These are phyloP conservation scores for Papiliotrema fonsecae DNA, from an alignment of 1,284 basidiomycete genomes.

Conservation along the genomic window DNA sequence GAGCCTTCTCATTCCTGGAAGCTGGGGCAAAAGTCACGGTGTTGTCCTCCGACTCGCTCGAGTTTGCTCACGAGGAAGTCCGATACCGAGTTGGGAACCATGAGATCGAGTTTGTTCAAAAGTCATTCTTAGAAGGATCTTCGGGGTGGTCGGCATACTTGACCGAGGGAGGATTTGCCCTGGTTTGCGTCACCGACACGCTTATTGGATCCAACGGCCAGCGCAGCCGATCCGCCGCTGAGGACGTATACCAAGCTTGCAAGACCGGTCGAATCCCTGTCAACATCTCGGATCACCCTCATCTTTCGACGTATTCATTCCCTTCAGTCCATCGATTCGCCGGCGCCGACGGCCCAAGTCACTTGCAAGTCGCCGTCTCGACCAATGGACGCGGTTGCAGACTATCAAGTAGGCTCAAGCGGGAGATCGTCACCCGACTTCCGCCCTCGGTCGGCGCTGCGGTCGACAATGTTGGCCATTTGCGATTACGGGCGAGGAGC, in stretches of 20 bases:
- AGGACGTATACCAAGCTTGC: slow-evolving; percentile 56
- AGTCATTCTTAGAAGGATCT: slow-evolving; percentile 46
- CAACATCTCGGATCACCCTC: slow-evolving; percentile 81
- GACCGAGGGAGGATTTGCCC: slow-evolving; percentile 42
- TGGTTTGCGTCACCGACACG: slow-evolving; percentile 72
- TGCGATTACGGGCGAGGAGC: slow-evolving; percentile 62
- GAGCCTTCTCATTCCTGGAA: slow-evolving; percentile 76
- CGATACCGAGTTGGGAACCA: slow-evolving; percentile 57
- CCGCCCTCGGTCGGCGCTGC: slow-evolving; percentile 72
- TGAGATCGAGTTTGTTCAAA: slow-evolving; percentile 54
- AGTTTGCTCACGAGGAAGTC: slow-evolving; percentile 63
- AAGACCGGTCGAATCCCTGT: slow-evolving; percentile 63
- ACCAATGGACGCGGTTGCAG: slow-evolving; percentile 91
- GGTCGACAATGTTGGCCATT: slow-evolving; percentile 67
- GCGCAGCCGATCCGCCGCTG: slow-evolving; percentile 55
- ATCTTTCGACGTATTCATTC: slow-evolving; percentile 86
- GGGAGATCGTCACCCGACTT: slow-evolving; percentile 75
- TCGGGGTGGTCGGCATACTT: slow-evolving; percentile 17
- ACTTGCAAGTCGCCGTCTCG: slow-evolving; percentile 80
- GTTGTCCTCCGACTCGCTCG: slow-evolving; percentile 47
- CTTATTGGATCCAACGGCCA: slow-evolving; percentile 46
- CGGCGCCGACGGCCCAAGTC: slow-evolving; percentile 47
- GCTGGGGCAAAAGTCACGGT: slow-evolving; percentile 71
- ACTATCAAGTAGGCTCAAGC: slow-evolving; percentile 69
- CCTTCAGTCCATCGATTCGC: slow-evolving; percentile 79